phyloP scores from a whole-genome alignment of 73 alveolate genomes.

The Halteria grandinella region DNA sequence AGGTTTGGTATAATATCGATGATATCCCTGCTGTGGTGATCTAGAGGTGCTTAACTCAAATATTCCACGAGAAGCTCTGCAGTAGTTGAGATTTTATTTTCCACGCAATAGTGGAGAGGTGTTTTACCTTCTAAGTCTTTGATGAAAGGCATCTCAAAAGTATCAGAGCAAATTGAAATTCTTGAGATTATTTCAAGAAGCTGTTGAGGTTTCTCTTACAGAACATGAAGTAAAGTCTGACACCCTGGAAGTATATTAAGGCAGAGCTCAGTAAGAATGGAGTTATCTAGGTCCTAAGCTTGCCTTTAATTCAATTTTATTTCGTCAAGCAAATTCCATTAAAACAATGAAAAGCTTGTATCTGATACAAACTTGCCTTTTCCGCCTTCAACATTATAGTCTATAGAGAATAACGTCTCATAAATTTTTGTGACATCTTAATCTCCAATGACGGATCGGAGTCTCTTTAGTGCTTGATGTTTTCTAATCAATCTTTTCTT shows the following conservation, averaged over 20 bases:
- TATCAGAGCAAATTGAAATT: too few relatives aligned
- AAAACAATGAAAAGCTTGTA: slow-evolving; percentile 26
- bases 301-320: not conserved
- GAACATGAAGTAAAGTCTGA: slow-evolving; percentile 25
- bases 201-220: too few relatives aligned
- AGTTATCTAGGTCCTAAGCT: not conserved
- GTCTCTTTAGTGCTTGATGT: slow-evolving; percentile 28
- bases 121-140: slow-evolving; percentile 8
- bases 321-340: slow-evolving; percentile 37
- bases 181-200: too few relatives aligned
- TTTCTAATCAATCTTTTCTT: slow-evolving; percentile 14
- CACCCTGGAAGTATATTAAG: slow-evolving; percentile 47
- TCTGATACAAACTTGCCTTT: slow-evolving; percentile 25
- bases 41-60: slow-evolving; percentile 29
- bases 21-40: slow-evolving; percentile 36
- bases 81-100: slow-evolving; percentile 4
- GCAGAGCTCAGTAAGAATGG: not conserved
- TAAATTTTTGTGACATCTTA: not conserved
- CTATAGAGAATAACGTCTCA: slow-evolving; percentile 16
- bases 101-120: slow-evolving; percentile 17
- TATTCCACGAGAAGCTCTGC: slow-evolving; percentile 9
- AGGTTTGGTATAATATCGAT: not conserved
- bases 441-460: not conserved
- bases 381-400: slow-evolving; percentile 31
- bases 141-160: slow-evolving; percentile 52